phyloP scores from a whole-genome alignment of 148 eudicot species.

The Rhododendron molle region DNA sequence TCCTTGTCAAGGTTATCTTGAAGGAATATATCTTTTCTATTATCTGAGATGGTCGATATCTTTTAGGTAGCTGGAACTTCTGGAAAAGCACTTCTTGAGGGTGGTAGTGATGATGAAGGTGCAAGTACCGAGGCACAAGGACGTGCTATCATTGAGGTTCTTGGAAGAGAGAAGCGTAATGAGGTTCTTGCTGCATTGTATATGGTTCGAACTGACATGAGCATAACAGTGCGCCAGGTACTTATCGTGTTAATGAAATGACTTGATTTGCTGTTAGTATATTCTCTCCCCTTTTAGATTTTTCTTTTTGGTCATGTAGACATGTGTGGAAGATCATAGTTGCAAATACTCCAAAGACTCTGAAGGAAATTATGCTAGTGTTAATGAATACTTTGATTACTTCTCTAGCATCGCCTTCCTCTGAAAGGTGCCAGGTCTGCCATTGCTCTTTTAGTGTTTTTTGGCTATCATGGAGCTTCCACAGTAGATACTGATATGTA shows the following conservation, averaged over 20 bases:
- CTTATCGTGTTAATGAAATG: neutral
- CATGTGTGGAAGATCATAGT: constrained; percentile 99
- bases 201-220: constrained; percentile 98
- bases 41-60: neutral
- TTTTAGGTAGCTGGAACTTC: constrained; percentile 96
- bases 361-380: constrained; percentile 97
- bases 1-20: constrained; percentile 9
- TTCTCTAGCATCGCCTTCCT: constrained; percentile 92
- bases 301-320: neutral
- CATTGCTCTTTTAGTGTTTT: neutral
- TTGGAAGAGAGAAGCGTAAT: constrained; percentile 92
- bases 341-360: constrained; percentile 92
- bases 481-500: neutral
- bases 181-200: constrained; percentile 95
- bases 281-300: neutral
- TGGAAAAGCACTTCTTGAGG: constrained; percentile 97
- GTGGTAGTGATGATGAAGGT: constrained; percentile 99
- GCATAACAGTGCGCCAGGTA: constrained; percentile 97
- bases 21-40: neutral
- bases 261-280: neutral
- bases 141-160: constrained; percentile 93
- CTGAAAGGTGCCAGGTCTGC: constrained; percentile 93
- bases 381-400: constrained; percentile 82
- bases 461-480: neutral
- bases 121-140: constrained; percentile 99